Conservation (phyloP, 805 yeast species). For the Saccharomycopsis oosterbeekiorum region DNA sequence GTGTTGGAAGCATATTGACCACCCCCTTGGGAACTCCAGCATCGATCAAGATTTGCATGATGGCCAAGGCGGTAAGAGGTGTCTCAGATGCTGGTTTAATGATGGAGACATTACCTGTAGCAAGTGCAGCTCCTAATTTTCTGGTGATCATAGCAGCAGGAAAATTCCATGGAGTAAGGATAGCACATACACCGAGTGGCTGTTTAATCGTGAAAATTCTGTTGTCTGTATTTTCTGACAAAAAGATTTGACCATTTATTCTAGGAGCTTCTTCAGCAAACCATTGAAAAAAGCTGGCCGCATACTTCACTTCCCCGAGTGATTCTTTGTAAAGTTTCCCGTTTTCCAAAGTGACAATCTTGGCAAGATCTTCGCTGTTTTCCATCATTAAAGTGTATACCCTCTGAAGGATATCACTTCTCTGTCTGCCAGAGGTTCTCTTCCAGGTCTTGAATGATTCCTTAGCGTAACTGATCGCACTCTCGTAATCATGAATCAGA, state of each 20-base stretch:
- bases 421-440: constrained; percentile 44
- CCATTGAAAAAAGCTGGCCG: constrained; percentile 70
- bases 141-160: constrained; percentile 73
- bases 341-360: constrained; percentile 55
- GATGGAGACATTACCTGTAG: constrained; percentile 72
- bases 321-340: constrained; percentile 69
- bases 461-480: constrained; percentile 48
- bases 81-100: constrained; percentile 73
- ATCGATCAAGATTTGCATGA: constrained; percentile 47
- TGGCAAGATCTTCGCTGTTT: constrained; percentile 57
- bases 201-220: constrained; percentile 53
- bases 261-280: constrained; percentile 74
- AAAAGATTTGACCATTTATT: constrained; percentile 53
- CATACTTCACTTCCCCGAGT: constrained; percentile 56
- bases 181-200: constrained; percentile 77
- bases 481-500: constrained; percentile 34
- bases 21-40: constrained; percentile 71
- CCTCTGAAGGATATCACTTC: constrained; percentile 42
- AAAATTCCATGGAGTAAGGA: constrained; percentile 79
- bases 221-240: constrained; percentile 38
- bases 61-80: constrained; percentile 62
- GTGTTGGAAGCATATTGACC: constrained; percentile 46
- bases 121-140: constrained; percentile 66
- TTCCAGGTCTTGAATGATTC: constrained; percentile 44
- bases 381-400: constrained; percentile 45